These are phyloP conservation scores for Nicotiana tomentosiformis DNA, from an alignment of 257 asterid species.

Conservation along the genomic window DNA sequence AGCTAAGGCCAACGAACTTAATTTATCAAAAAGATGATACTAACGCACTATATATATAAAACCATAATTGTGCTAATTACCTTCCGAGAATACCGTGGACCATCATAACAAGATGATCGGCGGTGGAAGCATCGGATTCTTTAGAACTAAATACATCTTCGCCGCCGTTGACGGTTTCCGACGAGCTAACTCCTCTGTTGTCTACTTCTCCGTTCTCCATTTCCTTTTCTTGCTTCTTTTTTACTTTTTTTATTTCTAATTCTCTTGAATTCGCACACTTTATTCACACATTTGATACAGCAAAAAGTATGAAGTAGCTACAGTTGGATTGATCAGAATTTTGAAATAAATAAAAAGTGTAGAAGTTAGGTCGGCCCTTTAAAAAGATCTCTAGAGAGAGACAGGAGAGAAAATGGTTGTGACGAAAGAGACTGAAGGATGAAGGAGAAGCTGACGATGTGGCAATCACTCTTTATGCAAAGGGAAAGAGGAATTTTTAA, in stretches of 20 bases:
- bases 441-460: not conserved
- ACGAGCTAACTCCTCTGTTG: conserved; percentile 40
- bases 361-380: not conserved
- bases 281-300: not conserved
- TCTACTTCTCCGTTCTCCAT: conserved; percentile 39
- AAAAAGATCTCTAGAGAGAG: not conserved
- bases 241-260: not conserved
- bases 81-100: conserved; percentile 99
- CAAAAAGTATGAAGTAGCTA: not conserved
- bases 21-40: not conserved
- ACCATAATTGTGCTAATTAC: conserved; percentile 23
- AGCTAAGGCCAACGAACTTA: not conserved
- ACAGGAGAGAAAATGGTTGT: not conserved
- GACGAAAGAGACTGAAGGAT: not conserved
- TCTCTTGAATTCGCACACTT: not conserved
- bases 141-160: conserved; percentile 64
- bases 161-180: conserved; percentile 56
- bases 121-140: conserved; percentile 52
- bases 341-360: not conserved
- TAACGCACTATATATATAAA: not conserved
- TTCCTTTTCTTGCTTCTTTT: not conserved
- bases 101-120: conserved; percentile 94
- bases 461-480: not conserved
- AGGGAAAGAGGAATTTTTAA: no score
- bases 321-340: not conserved